Evolutionary conservation across 495 filamentous ascomycete species (phyloP).

Genomic region (Penicillium herquei): DNA sequence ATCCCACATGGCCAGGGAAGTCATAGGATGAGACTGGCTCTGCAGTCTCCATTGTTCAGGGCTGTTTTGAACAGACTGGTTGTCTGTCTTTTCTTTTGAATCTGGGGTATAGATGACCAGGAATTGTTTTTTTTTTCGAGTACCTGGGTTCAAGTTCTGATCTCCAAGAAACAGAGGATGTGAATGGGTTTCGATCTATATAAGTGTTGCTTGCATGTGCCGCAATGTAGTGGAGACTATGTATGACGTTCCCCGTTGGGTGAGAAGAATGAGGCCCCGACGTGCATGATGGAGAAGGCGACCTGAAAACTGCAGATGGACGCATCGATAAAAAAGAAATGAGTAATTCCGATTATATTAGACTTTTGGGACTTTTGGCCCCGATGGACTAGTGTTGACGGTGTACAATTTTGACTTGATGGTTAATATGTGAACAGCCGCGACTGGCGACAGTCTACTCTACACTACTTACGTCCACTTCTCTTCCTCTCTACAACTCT

Average conservation of each 20-base stretch:
- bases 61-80: no score
- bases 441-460: conserved; percentile 25
- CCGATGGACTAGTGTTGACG: conserved; percentile 11
- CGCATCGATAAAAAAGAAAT: conserved; percentile 17
- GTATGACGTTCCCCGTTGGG: conserved; percentile 20
- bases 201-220: conserved; percentile 15
- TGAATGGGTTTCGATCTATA: conserved; percentile 8
- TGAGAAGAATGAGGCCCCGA: conserved; percentile 20
- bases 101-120: not conserved
- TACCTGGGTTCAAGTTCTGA: conserved; percentile 21
- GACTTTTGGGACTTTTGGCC: not conserved
- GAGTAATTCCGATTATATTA: not conserved
- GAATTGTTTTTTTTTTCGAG: not conserved
- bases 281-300: conserved; percentile 21
- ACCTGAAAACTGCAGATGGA: conserved; percentile 19
- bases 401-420: no score
- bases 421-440: conserved; percentile 25
- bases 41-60: conserved; percentile 43
- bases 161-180: no score
- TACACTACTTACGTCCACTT: not conserved
- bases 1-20: conserved; percentile 34
- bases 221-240: conserved; percentile 25
- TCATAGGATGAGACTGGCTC: conserved; percentile 44
- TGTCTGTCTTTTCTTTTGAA: not conserved
- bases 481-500: not conserved